phyloP scores from a whole-genome alignment of 805 yeast species.

The Cyberlindnera veronae region DNA sequence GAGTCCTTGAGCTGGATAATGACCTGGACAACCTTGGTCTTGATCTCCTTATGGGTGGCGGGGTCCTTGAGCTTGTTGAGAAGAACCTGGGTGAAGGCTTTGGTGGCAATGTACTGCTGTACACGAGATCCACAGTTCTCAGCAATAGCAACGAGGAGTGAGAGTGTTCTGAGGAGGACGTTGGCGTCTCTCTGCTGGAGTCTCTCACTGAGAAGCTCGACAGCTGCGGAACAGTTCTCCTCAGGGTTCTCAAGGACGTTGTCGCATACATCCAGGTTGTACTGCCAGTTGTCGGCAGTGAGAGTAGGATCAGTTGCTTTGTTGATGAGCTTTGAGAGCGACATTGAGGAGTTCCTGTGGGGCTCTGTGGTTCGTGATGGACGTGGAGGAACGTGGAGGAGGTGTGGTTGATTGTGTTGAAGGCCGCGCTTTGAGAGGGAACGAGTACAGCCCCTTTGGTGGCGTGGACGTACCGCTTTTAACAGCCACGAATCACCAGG shows the following conservation, averaged over 20 bases:
- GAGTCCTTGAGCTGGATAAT: constrained; percentile 62
- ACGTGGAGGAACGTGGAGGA: not conserved
- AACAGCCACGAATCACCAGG: too few relatives aligned
- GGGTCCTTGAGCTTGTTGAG: constrained; percentile 48
- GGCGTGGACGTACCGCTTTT: too few relatives aligned
- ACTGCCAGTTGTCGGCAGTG: constrained; percentile 66
- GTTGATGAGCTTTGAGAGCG: constrained; percentile 11
- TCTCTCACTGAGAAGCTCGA: constrained; percentile 43
- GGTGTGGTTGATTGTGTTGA: too few relatives aligned
- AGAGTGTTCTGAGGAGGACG: constrained; percentile 55
- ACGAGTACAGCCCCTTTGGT: too few relatives aligned
- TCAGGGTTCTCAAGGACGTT: constrained; percentile 59
- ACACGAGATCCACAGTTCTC: constrained; percentile 75
- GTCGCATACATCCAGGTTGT: constrained; percentile 64
- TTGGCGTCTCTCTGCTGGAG: constrained; percentile 57
- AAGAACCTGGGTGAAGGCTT: constrained; percentile 46
- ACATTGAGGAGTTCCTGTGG: not conserved
- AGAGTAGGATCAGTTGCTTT: constrained; percentile 65
- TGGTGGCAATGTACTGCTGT: constrained; percentile 59
- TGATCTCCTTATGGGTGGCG: constrained; percentile 63
- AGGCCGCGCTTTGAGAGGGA: too few relatives aligned
- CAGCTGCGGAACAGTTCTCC: constrained; percentile 36
- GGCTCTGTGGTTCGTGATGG: not conserved
- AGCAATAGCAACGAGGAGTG: constrained; percentile 56
- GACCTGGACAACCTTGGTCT: constrained; percentile 60